These are phyloP conservation scores for Cyclotella cryptica DNA, from an alignment of 108 stramenopile genomes.

Conservation along the genomic window DNA sequence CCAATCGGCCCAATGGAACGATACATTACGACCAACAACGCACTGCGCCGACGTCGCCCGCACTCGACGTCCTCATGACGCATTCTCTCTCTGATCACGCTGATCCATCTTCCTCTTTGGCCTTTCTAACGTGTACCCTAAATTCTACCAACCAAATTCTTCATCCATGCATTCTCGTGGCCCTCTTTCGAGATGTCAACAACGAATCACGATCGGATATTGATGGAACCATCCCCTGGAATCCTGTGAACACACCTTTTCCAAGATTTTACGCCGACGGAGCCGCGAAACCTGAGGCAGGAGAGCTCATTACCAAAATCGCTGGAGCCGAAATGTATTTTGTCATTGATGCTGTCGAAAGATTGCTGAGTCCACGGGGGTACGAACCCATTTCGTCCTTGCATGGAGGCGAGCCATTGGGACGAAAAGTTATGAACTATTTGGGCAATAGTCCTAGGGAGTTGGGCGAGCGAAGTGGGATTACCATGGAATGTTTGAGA, in stretches of 20 bases:
- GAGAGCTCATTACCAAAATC: constrained; percentile 52
- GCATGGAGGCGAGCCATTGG: constrained; percentile 60
- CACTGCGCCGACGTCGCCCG: constrained; percentile 30
- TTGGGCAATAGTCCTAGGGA: constrained; percentile 54
- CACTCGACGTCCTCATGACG: constrained; percentile 43
- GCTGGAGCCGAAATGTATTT: constrained; percentile 63
- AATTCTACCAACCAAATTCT: constrained; percentile 61
- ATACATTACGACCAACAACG: neutral
- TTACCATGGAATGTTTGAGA: constrained; percentile 33
- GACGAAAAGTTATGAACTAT: constrained; percentile 45
- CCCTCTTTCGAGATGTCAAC: constrained; percentile 40
- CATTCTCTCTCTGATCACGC: constrained; percentile 53
- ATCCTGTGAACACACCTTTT: constrained; percentile 38
- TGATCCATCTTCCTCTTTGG: constrained; percentile 53
- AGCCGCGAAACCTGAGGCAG: constrained; percentile 52
- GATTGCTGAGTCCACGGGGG: constrained; percentile 47
- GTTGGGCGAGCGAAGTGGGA: constrained; percentile 48
- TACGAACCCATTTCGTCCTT: constrained; percentile 54
- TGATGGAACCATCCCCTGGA: constrained; percentile 56
- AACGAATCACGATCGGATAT: constrained; percentile 18
- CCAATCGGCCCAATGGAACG: neutral
- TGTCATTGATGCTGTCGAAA: constrained; percentile 54
- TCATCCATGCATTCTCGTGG: constrained; percentile 58
- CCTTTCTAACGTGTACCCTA: constrained; percentile 54
- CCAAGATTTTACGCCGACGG: constrained; percentile 61